These are phyloP conservation scores for Spirogloea muscicola DNA, from an alignment of 139 green algal species.

Conservation along the genomic window DNA sequence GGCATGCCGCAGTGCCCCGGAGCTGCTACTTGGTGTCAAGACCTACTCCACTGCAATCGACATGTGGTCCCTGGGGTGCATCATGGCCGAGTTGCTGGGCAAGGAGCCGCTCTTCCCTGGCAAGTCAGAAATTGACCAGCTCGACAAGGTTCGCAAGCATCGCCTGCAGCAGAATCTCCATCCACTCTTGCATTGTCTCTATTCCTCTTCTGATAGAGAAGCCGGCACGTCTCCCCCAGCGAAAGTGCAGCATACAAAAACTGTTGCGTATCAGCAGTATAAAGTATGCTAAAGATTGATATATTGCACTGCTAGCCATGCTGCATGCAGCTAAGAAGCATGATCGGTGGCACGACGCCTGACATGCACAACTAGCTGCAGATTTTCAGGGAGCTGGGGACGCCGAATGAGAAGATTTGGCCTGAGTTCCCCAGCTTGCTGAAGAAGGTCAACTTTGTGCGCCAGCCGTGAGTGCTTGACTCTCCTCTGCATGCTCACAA, in stretches of 20 bases:
- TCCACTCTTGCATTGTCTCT: too few relatives aligned
- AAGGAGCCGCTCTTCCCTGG: constrained; percentile 72
- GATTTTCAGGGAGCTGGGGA: constrained; percentile 52
- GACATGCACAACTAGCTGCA: too few relatives aligned
- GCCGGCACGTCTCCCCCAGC: too few relatives aligned
- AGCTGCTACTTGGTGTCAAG: constrained; percentile 80
- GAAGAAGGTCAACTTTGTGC: constrained; percentile 15
- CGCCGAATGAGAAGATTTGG: constrained; percentile 40
- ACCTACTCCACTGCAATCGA: constrained; percentile 74
- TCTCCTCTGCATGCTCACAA: too few relatives aligned
- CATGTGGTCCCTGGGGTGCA: constrained; percentile 69
- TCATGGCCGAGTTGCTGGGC: constrained; percentile 63
- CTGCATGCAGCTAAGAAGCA: too few relatives aligned
- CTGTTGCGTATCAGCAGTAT: too few relatives aligned
- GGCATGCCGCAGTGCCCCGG: constrained; percentile 52
- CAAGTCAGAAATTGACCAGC: constrained; percentile 67
- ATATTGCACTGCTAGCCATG: too few relatives aligned
- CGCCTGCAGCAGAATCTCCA: too few relatives aligned
- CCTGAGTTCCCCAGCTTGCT: constrained; percentile 14
- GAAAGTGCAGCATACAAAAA: too few relatives aligned
- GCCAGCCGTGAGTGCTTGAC: constrained; percentile 17
- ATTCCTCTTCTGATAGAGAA: too few relatives aligned
- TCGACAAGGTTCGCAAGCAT: constrained; percentile 29
- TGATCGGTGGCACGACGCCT: too few relatives aligned
- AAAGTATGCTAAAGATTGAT: too few relatives aligned